Conservation (phyloP, 1,284 basidiomycete species). For the Inonotus hispidus region DNA sequence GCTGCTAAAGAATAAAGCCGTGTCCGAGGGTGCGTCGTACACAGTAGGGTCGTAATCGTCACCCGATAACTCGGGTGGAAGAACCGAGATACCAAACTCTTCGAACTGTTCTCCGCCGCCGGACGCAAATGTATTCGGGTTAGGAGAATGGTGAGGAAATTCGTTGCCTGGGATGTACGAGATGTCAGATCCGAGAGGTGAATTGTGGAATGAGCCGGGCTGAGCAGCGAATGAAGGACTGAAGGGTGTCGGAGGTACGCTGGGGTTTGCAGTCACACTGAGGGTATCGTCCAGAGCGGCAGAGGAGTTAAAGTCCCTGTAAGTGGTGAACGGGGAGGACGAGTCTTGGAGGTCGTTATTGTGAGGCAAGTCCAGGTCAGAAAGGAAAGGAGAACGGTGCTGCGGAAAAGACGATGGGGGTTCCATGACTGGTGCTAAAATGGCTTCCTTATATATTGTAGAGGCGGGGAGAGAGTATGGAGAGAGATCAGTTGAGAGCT, state of each 20-base stretch:
- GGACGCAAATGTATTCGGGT: constrained; percentile 9
- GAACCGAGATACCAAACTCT: constrained; percentile 49
- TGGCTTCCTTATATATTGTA: background rate
- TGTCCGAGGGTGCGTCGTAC: constrained; percentile 52
- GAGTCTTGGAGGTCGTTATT: constrained; percentile 1
- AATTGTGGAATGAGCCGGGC: constrained; percentile 15
- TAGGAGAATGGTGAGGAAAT: constrained; percentile 6
- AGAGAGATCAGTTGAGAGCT: background rate
- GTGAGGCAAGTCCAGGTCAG: background rate
- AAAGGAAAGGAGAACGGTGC: background rate
- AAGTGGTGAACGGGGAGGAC: constrained; percentile 15
- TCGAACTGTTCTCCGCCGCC: constrained; percentile 64
- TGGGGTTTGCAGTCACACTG: constrained; percentile 2
- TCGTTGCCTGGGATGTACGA: constrained; percentile 17
- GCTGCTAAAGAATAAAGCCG: constrained; percentile 54
- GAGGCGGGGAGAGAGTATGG: background rate
- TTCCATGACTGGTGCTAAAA: background rate
- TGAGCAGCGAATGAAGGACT: constrained; percentile 16
- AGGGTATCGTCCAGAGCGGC: constrained; percentile 1
- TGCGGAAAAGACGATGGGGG: background rate
- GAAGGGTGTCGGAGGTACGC: constrained; percentile 16
- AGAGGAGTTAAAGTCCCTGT: constrained; percentile 17
- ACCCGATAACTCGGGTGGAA: constrained; percentile 25
- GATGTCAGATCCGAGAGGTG: constrained; percentile 14
- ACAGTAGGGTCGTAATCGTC: constrained; percentile 63